Evolutionary conservation across 176 grass and related monocot species (phyloP).

Genomic region (Elymus sibiricus): DNA sequence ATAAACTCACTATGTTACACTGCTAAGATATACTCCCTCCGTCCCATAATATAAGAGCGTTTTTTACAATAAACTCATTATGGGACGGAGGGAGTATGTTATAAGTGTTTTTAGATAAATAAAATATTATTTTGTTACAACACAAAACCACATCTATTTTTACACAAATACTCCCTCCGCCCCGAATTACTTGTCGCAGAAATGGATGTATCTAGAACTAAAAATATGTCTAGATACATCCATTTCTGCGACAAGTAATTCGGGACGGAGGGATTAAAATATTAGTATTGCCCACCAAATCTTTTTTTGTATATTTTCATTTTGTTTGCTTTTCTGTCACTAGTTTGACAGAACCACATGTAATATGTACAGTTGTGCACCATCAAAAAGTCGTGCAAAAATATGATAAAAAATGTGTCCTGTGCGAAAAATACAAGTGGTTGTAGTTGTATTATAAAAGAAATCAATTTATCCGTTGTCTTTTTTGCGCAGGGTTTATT

Average conservation of each 20-base stretch:
- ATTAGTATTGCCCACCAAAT: background rate
- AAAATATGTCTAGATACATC: no score
- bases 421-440: background rate
- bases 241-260: no score
- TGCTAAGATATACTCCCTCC: background rate
- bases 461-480: background rate
- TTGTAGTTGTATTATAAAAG: background rate
- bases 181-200: no score
- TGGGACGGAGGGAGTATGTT: background rate
- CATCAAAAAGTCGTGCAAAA: background rate
- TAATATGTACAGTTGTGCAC: background rate
- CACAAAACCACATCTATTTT: no score
- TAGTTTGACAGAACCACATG: background rate
- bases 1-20: background rate
- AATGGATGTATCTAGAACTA: no score
- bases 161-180: no score
- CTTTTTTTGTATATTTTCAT: background rate
- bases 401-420: background rate
- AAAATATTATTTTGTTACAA: background rate
- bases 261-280: no score
- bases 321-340: background rate
- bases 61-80: no score
- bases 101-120: background rate
- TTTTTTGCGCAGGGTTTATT: background rate
- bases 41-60: no score